phyloP scores from a whole-genome alignment of 306 rosid genomes.

The Acacia confusa region DNA sequence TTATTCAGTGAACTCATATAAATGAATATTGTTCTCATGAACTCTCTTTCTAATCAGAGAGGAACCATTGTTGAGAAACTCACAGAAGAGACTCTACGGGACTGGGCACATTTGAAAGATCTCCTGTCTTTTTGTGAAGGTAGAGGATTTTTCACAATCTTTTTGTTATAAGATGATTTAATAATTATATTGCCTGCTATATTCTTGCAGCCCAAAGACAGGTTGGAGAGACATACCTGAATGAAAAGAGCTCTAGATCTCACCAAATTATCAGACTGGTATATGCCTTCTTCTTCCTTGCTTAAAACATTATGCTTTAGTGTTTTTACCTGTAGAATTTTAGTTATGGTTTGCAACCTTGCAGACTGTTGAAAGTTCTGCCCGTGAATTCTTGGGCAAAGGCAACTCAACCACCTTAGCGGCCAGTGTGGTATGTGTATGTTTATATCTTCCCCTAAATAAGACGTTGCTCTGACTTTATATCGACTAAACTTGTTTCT shows the following conservation, averaged over 20 bases:
- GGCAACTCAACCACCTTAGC: conserved; percentile 82
- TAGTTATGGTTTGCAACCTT: conserved; percentile 25
- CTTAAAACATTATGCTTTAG: conserved; percentile 15
- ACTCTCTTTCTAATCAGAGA: conserved; percentile 48
- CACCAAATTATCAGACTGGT: conserved; percentile 89
- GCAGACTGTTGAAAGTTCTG: conserved; percentile 94
- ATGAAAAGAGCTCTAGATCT: conserved; percentile 90
- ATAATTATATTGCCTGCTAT: conserved; percentile 15
- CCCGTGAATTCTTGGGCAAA: conserved; percentile 87
- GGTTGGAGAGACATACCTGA: conserved; percentile 85
- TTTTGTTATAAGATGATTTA: conserved; percentile 27
- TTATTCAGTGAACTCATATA: conserved; percentile 2
- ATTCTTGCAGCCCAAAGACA: conserved; percentile 82
- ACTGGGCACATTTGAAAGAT: conserved; percentile 80
- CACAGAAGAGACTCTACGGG: conserved; percentile 74
- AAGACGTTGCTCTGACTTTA: neutral
- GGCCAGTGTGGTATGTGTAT: conserved; percentile 75
- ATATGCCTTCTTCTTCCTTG: conserved; percentile 21
- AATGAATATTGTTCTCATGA: conserved; percentile 12
- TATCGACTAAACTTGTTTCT: conserved; percentile 5
- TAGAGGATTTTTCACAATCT: conserved; percentile 36
- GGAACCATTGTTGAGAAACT: conserved; percentile 80
- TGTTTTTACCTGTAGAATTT: conserved; percentile 11
- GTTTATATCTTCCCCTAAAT: conserved; percentile 12
- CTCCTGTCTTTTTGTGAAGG: conserved; percentile 87